These are phyloP conservation scores for Gaeumannomyces sp. DNA, from an alignment of 2,329 filamentous ascomycete genomes.

Conservation along the genomic window DNA sequence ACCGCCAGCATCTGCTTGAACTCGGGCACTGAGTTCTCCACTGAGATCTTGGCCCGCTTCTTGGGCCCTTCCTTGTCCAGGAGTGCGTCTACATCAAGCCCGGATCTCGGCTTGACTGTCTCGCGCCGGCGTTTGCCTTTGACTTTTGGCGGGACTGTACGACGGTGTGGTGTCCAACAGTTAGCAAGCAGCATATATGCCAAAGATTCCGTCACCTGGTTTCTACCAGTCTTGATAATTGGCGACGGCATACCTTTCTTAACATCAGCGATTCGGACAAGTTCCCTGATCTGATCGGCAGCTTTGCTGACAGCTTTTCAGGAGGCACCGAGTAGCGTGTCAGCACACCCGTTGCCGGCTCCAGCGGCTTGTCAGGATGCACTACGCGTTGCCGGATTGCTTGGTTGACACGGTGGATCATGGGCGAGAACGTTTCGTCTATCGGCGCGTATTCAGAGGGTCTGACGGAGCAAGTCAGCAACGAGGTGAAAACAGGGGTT, in stretches of 20 bases:
- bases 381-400: conserved; percentile 79
- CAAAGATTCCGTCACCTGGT: not conserved
- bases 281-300: conserved; percentile 49
- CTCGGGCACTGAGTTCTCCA: conserved; percentile 77
- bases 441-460: conserved; percentile 64
- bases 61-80: conserved; percentile 50
- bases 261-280: conserved; percentile 67
- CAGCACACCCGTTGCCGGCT: conserved; percentile 57
- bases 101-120: conserved; percentile 75
- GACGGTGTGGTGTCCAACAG: conserved; percentile 19
- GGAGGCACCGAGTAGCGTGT: conserved; percentile 66
- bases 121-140: conserved; percentile 68
- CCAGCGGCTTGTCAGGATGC: conserved; percentile 59
- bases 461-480: conserved; percentile 25
- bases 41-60: conserved; percentile 33
- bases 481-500: not conserved
- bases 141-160: conserved; percentile 68
- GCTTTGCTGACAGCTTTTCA: conserved; percentile 51
- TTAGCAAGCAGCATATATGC: not conserved
- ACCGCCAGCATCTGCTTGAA: conserved; percentile 73
- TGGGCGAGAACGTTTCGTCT: conserved; percentile 77
- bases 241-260: conserved; percentile 60
- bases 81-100: conserved; percentile 77
- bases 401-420: conserved; percentile 83
- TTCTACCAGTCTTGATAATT: too few species aligned